Base-by-base conservation (phyloP, 495 filamentous ascomycete species). In the Glarea lozoyensis region DNA sequence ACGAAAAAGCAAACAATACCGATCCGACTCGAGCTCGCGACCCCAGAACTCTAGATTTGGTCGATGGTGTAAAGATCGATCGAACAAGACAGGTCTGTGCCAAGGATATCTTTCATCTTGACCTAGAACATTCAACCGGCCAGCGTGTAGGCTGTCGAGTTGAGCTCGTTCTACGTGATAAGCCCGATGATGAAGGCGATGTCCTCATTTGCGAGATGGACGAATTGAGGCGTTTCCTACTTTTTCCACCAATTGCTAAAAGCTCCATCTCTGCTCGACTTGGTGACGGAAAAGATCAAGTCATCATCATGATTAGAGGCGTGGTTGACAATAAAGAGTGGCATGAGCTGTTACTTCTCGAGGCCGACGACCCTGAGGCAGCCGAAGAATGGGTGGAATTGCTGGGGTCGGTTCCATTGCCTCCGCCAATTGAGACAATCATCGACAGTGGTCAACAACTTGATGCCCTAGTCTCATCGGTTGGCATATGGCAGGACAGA, bases 161-260 rank as follows among this genome's bases (percentile, higher is more conserved):
- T n/a, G 93, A 97, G 56, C 54, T 97, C 4, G 70, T 96, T 9
- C 69, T 90, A 33, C 76, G 92, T 57, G 92, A 97, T 57, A 85
- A 84, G 31, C 62, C 75, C 15, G 66, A 33, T 52, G 75, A 77
- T 46, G 65, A 66, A 29, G 86, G 88, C 2, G 92, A 99, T 59
- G 60, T 99, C 35, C 73, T 99, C 13, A 80, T 99, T 42, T 90
- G 88, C 47, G 88, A 97, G 57, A 75, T 94, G 38, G 85, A 87
- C 34, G 72, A 72, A 46, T 69, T 71, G 11, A 72, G 79, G 18
- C 71, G 78, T n/a, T 96, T 87, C 84, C 67, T 99, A 19, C 74
- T 99, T 0, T 94, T 97, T 58, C 85, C 90, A 11, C 89, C 93
- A 2, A 69, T 94, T 31, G 69, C 80, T 21, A 65, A 71, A 20